Conservation (phyloP, 805 yeast genomes). For the Saturnispora besseyi region DNA sequence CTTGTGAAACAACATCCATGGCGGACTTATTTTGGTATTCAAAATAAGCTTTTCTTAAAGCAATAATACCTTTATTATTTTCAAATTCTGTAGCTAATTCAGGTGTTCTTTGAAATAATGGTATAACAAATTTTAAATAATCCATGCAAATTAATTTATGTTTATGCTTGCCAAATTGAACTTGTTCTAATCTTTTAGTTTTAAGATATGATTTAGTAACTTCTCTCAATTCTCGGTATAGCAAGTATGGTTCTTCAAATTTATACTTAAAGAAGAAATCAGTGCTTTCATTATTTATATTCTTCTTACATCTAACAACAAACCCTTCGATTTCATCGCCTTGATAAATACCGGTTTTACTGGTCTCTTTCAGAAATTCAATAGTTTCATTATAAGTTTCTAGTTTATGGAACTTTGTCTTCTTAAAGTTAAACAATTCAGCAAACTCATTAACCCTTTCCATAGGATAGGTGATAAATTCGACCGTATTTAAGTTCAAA, state of each 20-base stretch:
- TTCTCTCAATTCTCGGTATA: slow-evolving; percentile 88
- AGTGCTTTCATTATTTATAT: background rate
- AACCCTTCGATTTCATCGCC: slow-evolving; percentile 84
- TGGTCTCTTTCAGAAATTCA: slow-evolving; percentile 44
- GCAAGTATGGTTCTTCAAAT: slow-evolving; percentile 88
- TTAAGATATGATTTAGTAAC: slow-evolving; percentile 54
- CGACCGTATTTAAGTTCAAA: slow-evolving; percentile 55
- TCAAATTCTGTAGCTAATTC: slow-evolving; percentile 37
- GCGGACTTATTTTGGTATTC: slow-evolving; percentile 47
- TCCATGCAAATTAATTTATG: slow-evolving; percentile 55
- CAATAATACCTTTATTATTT: slow-evolving; percentile 63
- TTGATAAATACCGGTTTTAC: slow-evolving; percentile 61
- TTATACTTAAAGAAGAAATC: slow-evolving; percentile 86
- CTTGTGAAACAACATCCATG: slow-evolving; percentile 42
- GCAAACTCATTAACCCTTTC: slow-evolving; percentile 54
- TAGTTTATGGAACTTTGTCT: slow-evolving; percentile 39
- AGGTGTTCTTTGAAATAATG: slow-evolving; percentile 43
- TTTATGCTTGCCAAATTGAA: slow-evolving; percentile 27
- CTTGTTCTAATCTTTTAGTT: slow-evolving; percentile 28
- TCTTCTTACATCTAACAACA: slow-evolving; percentile 60
- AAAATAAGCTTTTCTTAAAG: slow-evolving; percentile 59
- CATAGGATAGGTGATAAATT: slow-evolving; percentile 59
- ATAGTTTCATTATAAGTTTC: slow-evolving; percentile 35
- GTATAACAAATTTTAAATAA: slow-evolving; percentile 60
- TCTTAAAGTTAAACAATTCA: slow-evolving; percentile 56